These are phyloP conservation scores for Skeletonema costatum DNA, from an alignment of 108 stramenopile genomes.

Conservation along the genomic window DNA sequence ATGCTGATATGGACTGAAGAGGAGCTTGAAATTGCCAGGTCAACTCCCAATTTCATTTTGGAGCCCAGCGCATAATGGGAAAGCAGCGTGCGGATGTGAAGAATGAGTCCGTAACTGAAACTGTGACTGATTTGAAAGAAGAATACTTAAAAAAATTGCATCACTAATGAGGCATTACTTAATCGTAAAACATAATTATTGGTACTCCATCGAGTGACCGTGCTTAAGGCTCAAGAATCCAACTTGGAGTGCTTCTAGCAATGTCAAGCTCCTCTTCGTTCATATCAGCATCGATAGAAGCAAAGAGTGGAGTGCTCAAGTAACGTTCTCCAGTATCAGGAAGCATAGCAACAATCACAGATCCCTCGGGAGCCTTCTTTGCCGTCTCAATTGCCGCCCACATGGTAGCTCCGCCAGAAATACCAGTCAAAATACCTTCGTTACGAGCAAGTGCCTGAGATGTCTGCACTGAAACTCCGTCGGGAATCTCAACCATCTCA, in stretches of 20 bases:
- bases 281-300: conserved; percentile 76
- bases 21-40: conserved; percentile 62
- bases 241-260: too few relatives aligned
- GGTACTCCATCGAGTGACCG: too few relatives aligned
- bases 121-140: too few relatives aligned
- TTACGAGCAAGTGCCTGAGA: conserved; percentile 68
- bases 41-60: conserved; percentile 55
- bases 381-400: conserved; percentile 75
- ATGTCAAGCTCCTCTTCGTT: conserved; percentile 69
- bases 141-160: too few relatives aligned
- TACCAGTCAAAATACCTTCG: conserved; percentile 83
- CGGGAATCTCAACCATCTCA: conserved; percentile 54
- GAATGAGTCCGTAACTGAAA: too few relatives aligned
- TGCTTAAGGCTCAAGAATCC: too few relatives aligned
- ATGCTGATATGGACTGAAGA: conserved; percentile 85
- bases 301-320: conserved; percentile 84
- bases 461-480: conserved; percentile 55
- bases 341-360: conserved; percentile 68
- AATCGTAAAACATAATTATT: too few relatives aligned
- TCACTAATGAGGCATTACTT: too few relatives aligned
- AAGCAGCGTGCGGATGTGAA: too few relatives aligned
- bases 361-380: conserved; percentile 65
- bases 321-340: conserved; percentile 88
- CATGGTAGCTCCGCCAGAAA: conserved; percentile 72
- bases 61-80: conserved; percentile 14